A percentile compares a stretch with the other conserved stretches of the same genome.
phyloP scores from a whole-genome alignment of 1,139 yeast genomes.

The Debaryomyces coudertii region DNA sequence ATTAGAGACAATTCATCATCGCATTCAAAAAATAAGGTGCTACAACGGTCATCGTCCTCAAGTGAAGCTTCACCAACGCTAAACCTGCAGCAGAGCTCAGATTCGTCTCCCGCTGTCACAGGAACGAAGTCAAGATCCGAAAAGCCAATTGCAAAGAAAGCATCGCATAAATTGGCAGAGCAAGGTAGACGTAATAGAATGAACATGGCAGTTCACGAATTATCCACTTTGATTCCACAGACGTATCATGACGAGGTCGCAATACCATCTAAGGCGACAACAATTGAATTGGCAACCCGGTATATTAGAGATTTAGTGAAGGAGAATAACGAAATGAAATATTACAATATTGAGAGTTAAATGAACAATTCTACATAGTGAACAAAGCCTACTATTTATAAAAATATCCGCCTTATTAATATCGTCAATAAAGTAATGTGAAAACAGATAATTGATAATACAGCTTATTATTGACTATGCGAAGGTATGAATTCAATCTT shows the following conservation, averaged over 20 bases:
- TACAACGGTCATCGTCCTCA: slow-evolving; percentile 21
- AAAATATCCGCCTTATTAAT: too few species aligned
- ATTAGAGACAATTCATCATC: slow-evolving; percentile 14
- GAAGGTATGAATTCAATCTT: too few species aligned
- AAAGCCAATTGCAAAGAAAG: slow-evolving; percentile 56
- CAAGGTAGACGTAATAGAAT: slow-evolving; percentile 93
- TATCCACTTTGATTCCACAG: slow-evolving; percentile 70
- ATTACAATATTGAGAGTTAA: slow-evolving; percentile 5
- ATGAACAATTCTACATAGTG: too few species aligned
- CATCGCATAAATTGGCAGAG: slow-evolving; percentile 91
- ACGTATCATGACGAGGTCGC: slow-evolving; percentile 57
- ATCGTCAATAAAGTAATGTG: too few species aligned
- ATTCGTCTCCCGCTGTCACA: slow-evolving; percentile 1
- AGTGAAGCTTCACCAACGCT: slow-evolving; percentile 22
- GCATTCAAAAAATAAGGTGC: slow-evolving; percentile 13
- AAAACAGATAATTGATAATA: too few species aligned
- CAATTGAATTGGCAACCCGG: slow-evolving; percentile 84
- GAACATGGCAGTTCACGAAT: slow-evolving; percentile 80
- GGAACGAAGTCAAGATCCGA: slow-evolving; percentile 18
- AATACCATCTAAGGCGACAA: slow-evolving; percentile 87
- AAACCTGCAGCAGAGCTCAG: slow-evolving; percentile 11
- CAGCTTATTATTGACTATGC: too few species aligned
- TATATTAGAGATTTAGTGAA: slow-evolving; percentile 59
- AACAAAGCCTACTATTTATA: too few species aligned
- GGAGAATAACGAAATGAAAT: slow-evolving; percentile 39